phyloP scores from a whole-genome alignment of 345 rosid species.

The Punica granatum region DNA sequence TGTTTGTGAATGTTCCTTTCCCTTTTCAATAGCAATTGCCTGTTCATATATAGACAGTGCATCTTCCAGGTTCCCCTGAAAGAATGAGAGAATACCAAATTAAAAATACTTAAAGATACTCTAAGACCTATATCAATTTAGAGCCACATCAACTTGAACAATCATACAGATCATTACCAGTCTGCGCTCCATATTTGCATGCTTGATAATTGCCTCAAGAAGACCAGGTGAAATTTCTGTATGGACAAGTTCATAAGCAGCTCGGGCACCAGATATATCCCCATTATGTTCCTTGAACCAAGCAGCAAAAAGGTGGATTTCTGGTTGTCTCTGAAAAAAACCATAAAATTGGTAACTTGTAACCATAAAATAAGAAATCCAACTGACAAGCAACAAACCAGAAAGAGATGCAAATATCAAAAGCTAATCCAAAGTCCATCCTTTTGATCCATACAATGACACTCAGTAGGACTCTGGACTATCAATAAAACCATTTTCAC shows the following conservation, averaged over 20 bases:
- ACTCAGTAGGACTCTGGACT: background rate
- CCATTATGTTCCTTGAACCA: constrained; percentile 81
- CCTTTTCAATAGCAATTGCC: constrained; percentile 92
- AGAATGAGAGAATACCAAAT: constrained; percentile 13
- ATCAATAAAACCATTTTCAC: background rate
- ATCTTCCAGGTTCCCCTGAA: constrained; percentile 77
- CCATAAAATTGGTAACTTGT: background rate
- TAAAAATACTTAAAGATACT: constrained; percentile 13
- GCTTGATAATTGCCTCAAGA: constrained; percentile 88
- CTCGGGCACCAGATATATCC: constrained; percentile 78
- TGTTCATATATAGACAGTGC: constrained; percentile 79
- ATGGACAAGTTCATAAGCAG: constrained; percentile 81
- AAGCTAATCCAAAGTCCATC: background rate
- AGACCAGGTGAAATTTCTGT: constrained; percentile 88
- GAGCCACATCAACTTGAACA: background rate
- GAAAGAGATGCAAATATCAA: background rate
- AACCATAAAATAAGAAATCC: background rate
- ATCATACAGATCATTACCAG: constrained; percentile 34
- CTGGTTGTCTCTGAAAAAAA: constrained; percentile 72
- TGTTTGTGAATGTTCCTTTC: constrained; percentile 73
- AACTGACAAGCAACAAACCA: background rate
- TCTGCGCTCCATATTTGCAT: constrained; percentile 92
- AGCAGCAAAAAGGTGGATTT: constrained; percentile 88
- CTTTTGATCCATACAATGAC: background rate
- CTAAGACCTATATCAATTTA: background rate